Conservation (phyloP, 2,329 filamentous ascomycete species). For the Gaeumannomyces sp. region DNA sequence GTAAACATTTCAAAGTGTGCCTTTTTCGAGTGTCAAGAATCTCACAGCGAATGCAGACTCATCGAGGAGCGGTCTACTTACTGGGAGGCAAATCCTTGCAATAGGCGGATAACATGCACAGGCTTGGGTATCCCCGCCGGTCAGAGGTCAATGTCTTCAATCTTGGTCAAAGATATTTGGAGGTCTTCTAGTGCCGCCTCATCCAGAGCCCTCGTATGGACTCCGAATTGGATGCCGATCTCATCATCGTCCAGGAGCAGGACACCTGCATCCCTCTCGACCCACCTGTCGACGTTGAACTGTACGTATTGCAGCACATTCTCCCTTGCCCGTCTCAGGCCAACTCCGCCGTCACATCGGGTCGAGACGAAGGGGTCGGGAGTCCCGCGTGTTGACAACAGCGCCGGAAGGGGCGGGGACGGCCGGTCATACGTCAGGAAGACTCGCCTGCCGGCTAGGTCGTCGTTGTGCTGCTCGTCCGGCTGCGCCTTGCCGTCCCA, state of each 20-base stretch:
- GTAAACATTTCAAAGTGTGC: no score
- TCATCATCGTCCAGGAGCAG: background rate
- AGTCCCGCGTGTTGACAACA: background rate
- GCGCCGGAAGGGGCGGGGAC: background rate
- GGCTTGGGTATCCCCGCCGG: background rate
- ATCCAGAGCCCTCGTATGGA: background rate
- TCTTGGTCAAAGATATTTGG: background rate
- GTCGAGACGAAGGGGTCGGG: background rate
- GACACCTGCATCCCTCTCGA: background rate
- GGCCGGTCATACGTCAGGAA: background rate
- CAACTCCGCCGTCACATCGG: background rate
- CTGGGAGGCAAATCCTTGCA: no score
- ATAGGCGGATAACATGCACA: no score
- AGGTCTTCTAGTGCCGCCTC: background rate
- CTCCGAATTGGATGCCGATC: background rate
- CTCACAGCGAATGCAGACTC: no score
- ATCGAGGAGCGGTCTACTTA: no score
- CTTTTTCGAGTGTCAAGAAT: no score
- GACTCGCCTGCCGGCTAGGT: background rate
- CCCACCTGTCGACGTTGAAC: constrained; percentile 1
- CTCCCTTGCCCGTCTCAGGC: background rate
- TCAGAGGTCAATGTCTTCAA: background rate
- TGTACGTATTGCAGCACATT: background rate
- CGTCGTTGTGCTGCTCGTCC: background rate
- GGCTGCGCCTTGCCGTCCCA: background rate